Evolutionary conservation across 345 rosid genomes (phyloP), one percentile per base, ranked within the genome.

Genomic region (Pugionium cornutum): DNA sequence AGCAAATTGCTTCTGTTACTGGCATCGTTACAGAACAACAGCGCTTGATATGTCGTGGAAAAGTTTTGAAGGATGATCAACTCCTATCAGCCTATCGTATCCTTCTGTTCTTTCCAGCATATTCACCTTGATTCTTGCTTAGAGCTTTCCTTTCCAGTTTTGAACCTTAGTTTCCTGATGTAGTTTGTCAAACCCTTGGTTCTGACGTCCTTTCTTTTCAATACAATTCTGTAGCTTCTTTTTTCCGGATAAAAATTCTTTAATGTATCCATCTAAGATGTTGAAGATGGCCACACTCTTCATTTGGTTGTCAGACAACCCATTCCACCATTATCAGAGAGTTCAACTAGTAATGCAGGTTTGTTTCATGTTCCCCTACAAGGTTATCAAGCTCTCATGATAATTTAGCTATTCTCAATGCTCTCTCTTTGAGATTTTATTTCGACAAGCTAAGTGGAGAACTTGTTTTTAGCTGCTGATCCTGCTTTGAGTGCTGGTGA

Each of bases 231-330:
- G 46, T 45, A 50, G 10, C 4, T 53, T 39, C 8, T 25, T 54
- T 47, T 43, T 35, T 25, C 26, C 1, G 9, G 59, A 52, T 43
- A 29, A 58, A 18, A 4, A 1, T 73, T 74, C 68, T 67, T 74
- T 74, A 60, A 66, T 28, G 56, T 11, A 42, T 67, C 49, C 32
- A 68, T 31, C 37, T 68, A 71, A 85, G 88, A 81, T 68, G 86
- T 83, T 50, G 90, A 85, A 75, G 86, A 85, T 59, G 87, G 90
- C 58, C 86, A 81, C 66, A 76, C 84, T 40, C 72, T 83, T 68
- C 87, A 81, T 71, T 53, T 83, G 74, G 90, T 85, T 41, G 84
- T 80, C 55, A 68, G 88, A 68, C 87, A 81, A 56, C 83, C 83
- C 64, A 39, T 78, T 51, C 73, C 77, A 35, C 69, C 72, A 56